phyloP scores from a whole-genome alignment of 306 rosid genomes.

The Quercus mongolica region DNA sequence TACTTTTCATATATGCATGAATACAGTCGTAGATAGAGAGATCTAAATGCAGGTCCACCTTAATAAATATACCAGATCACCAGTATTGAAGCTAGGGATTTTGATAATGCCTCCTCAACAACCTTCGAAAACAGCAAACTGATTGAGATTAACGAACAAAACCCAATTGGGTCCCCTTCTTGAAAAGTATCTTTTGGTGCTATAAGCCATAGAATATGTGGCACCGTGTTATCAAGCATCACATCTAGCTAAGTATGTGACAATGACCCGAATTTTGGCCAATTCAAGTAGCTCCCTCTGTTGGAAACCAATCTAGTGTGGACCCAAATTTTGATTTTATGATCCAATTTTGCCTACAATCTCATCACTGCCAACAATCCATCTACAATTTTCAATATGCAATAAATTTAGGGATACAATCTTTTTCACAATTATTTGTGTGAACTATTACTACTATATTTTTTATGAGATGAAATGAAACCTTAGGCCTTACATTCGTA shows the following conservation, averaged over 20 bases:
- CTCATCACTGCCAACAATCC: background rate
- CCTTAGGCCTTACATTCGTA: too few relatives aligned
- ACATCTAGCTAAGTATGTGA: background rate
- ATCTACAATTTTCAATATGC: background rate
- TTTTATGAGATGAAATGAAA: too few relatives aligned
- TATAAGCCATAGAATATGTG: background rate
- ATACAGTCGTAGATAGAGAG: background rate
- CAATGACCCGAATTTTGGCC: conserved; percentile 12
- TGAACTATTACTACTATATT: too few relatives aligned
- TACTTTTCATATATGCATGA: background rate
- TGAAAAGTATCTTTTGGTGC: background rate
- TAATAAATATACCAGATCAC: too few relatives aligned
- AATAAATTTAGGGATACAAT: background rate
- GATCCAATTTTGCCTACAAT: background rate
- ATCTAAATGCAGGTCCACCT: background rate
- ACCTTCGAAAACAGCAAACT: background rate
- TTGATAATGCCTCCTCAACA: background rate
- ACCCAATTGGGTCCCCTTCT: background rate
- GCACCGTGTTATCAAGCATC: background rate
- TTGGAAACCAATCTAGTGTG: background rate
- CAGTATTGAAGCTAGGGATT: background rate
- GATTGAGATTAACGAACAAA: background rate
- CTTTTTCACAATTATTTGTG: too few relatives aligned
- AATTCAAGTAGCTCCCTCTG: conserved; percentile 24
- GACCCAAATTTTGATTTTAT: background rate